Conservation (phyloP, 2,329 filamentous ascomycete species). For the Podosphaera fusca region DNA sequence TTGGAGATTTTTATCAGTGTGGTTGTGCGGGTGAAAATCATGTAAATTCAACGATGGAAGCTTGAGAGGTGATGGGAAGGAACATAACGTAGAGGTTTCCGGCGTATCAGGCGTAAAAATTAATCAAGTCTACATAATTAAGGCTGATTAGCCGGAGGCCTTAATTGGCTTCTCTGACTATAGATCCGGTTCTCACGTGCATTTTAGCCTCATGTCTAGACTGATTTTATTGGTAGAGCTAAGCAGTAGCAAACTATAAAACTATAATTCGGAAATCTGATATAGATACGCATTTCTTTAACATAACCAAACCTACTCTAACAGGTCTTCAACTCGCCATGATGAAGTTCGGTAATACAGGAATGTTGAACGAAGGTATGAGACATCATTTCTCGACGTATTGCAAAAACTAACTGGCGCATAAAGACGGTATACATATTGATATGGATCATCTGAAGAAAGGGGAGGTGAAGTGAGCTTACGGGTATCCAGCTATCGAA, state of each 20-base stretch:
- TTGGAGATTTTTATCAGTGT: slow-evolving; percentile 50
- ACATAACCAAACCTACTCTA: background rate
- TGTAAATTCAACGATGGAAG: slow-evolving; percentile 13
- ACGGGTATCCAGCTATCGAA: background rate
- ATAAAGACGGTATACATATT: slow-evolving; percentile 86
- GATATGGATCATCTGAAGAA: slow-evolving; percentile 98
- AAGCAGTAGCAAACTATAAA: too few species aligned
- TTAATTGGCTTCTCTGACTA: background rate
- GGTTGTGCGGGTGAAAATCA: slow-evolving; percentile 40
- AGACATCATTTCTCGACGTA: slow-evolving; percentile 4
- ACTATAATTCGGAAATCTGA: background rate
- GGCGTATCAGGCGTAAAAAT: too few species aligned
- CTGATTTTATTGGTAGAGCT: background rate
- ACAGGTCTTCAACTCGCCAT: background rate
- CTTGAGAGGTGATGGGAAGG: slow-evolving; percentile 8
- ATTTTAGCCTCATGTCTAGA: background rate
- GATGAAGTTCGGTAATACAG: slow-evolving; percentile 42
- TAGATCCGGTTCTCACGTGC: background rate
- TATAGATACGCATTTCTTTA: background rate
- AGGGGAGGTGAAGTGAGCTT: slow-evolving; percentile 86
- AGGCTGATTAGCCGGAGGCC: background rate
- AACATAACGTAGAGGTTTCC: too few species aligned
- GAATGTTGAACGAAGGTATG: slow-evolving; percentile 38
- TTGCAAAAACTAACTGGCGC: slow-evolving; percentile 12
- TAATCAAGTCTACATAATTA: too few species aligned